These are phyloP conservation scores for Capsicum rhomboideum DNA, from an alignment of 257 asterid species.

Conservation along the genomic window DNA sequence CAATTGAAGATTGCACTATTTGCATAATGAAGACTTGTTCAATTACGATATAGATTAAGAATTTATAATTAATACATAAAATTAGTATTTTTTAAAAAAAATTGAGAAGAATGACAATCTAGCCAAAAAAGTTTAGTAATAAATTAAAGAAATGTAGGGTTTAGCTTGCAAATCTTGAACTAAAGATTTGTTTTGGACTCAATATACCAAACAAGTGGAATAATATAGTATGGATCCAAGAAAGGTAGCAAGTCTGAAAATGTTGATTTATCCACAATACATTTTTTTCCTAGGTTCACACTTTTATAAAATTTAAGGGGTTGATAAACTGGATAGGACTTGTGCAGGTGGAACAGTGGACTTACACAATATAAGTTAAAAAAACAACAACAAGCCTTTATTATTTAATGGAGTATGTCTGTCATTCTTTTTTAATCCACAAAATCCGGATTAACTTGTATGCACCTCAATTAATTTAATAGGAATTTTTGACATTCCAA, in stretches of 20 bases:
- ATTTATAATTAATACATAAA: not conserved
- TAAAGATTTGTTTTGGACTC: not conserved
- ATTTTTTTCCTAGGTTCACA: conserved; percentile 25
- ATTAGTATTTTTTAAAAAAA: not conserved
- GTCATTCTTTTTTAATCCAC: not conserved
- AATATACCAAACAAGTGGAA: not conserved
- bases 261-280: conserved; percentile 20
- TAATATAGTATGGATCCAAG: not conserved
- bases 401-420: not conserved
- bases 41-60: not conserved
- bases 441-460: no score
- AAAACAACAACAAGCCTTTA: not conserved
- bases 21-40: not conserved
- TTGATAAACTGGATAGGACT: not conserved
- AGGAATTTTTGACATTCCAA: no score
- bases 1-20: not conserved
- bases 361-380: not conserved
- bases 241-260: conserved; percentile 11
- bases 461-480: no score
- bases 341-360: not conserved
- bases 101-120: not conserved
- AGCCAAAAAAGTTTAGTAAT: not conserved
- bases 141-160: not conserved
- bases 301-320: conserved; percentile 1
- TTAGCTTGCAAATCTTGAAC: not conserved